phyloP scores from a whole-genome alignment of 73 alveolate genomes.

The Diophrys appendiculata region DNA sequence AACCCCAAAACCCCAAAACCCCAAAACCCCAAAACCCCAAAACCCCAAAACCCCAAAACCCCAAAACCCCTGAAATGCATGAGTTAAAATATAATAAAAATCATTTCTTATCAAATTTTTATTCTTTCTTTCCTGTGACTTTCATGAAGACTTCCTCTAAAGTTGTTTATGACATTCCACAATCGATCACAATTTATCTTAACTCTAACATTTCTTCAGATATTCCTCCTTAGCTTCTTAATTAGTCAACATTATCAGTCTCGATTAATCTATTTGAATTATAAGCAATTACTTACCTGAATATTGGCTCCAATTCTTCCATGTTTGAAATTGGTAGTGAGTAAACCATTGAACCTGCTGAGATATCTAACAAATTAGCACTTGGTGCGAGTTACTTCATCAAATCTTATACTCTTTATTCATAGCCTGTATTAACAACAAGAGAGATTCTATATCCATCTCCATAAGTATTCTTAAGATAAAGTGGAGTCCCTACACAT shows the following conservation, averaged over 20 bases:
- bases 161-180: conserved; percentile 88
- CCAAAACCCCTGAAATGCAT: too few relatives aligned
- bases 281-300: conserved; percentile 18
- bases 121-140: conserved; percentile 69
- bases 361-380: conserved; percentile 56
- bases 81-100: not conserved
- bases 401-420: conserved; percentile 39
- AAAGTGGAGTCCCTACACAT: conserved; percentile 96
- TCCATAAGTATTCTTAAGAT: conserved; percentile 85
- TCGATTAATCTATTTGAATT: not conserved
- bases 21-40: too few relatives aligned
- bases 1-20: too few relatives aligned
- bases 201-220: conserved; percentile 26
- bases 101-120: conserved; percentile 7
- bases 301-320: conserved; percentile 53
- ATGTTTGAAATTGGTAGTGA: conserved; percentile 63
- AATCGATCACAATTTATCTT: conserved; percentile 63
- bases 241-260: not conserved
- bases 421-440: conserved; percentile 33
- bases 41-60: too few relatives aligned
- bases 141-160: conserved; percentile 89
- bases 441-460: conserved; percentile 81
- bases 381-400: conserved; percentile 54
- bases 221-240: not conserved
- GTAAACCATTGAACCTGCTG: conserved; percentile 78